Percentiles rank a stretch among this genome's conserved stretches.
Conservation (phyloP, 2,329 filamentous ascomycete genomes). For the Akanthomyces lecanii region DNA sequence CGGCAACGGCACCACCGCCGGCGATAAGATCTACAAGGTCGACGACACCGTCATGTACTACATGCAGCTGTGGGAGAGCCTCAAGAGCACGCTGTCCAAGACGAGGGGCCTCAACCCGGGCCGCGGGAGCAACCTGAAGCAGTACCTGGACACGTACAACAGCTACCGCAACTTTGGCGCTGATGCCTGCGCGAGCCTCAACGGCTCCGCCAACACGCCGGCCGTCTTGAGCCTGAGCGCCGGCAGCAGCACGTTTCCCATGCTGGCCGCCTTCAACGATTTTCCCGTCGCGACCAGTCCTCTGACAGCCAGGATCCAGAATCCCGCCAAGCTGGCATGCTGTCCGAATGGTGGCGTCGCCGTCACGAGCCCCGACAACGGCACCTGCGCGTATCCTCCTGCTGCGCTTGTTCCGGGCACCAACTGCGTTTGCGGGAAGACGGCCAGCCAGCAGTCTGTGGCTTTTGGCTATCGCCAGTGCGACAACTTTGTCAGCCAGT, state of each 20-base stretch:
- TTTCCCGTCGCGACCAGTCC: slow-evolving; percentile 24
- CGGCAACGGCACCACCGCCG: slow-evolving; percentile 19
- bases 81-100: slow-evolving; percentile 31
- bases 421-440: slow-evolving; percentile 34
- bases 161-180: slow-evolving; percentile 26
- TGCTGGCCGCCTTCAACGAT: slow-evolving; percentile 29
- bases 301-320: slow-evolving; percentile 33
- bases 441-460: slow-evolving; percentile 19
- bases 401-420: slow-evolving; percentile 28
- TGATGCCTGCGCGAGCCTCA: slow-evolving; percentile 34
- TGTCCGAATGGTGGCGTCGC: slow-evolving; percentile 28
- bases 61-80: slow-evolving; percentile 28
- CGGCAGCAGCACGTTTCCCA: slow-evolving; percentile 26
- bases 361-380: slow-evolving; percentile 17
- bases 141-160: slow-evolving; percentile 32
- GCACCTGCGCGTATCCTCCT: slow-evolving; percentile 29
- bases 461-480: slow-evolving; percentile 34
- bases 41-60: slow-evolving; percentile 28
- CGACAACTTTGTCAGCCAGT: slow-evolving; percentile 28
- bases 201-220: slow-evolving; percentile 28
- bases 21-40: slow-evolving; percentile 21
- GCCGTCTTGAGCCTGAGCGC: slow-evolving; percentile 32
- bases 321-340: slow-evolving; percentile 31
- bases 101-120: slow-evolving; percentile 17
- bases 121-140: slow-evolving; percentile 26